Evolutionary conservation across 352 stramenopile species (phyloP), one percentile per base, ranked within the genome.

Genomic region (Phytopythium boreale): DNA sequence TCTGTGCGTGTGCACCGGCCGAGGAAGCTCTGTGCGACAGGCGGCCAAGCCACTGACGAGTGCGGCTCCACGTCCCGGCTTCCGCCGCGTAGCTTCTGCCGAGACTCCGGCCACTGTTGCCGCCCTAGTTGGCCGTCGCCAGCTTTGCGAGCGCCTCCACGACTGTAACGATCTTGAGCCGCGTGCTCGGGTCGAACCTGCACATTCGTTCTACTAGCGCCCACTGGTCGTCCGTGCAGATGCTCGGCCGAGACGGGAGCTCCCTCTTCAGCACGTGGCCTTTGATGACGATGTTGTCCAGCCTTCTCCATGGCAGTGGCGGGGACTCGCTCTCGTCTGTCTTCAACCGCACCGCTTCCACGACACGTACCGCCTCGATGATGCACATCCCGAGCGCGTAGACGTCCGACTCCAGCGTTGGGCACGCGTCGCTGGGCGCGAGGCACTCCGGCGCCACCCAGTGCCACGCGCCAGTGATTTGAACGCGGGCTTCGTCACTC

Each of bases 301-400:
- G 5, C 22, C 47, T 47, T n/a, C 37, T 31, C 62, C 62, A 68
- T 11, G 63, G 49, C 26, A 36, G 34, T 22, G 43, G 49, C 29
- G 49, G 26, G n/a, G 0, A 36, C 15, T 39, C 26, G 31, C 15
- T 0, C 24, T 58, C 26, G 5, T 58, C 31, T 39, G 34, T 39
- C 34, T 14, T 39, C 7, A 39, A 39, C 34, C 11, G 34, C 2
- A 22, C 31, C 6, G 26, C 17, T 29, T 56, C 49, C 49, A 56
- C 26, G 3, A 46, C 67, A 5, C 56, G 59, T 17, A 22, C 14
- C 22, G 29, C 64, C 31, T 60, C 55, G 24, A 39, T 34, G 12
- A 76, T 62, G 22, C 63, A 72, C 57, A 74, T 68, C 0, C 57
- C 70, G 27, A 77, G 69, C 31, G 72, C 72, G 15, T 71, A 77